Evolutionary conservation across 2,329 filamentous ascomycete genomes (phyloP), one percentile per base, ranked within the genome.

Genomic region (Fusarium longipes): DNA sequence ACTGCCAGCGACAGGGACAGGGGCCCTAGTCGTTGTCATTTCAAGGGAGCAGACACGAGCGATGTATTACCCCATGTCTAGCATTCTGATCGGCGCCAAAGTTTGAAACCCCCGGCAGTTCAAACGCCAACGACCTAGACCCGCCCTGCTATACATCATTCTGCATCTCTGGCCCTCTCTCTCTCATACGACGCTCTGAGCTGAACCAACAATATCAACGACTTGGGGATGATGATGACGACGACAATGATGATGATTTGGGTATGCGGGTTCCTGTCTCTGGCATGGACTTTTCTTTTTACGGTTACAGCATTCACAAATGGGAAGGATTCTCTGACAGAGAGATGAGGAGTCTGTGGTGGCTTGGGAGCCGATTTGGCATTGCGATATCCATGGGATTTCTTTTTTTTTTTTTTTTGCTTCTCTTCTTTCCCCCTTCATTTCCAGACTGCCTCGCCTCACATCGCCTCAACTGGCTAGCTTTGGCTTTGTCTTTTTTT

Each of bases 341-440:
- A 60, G 35, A 59, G 29, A 49, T 51, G 68, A 48, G 51, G 66
- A 71, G 66, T 61, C 56, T 38, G 45, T n/a, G 59, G 64, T 58
- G 48, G 57, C 61, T 63, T 57, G 32, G 44, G 35, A 53, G 38
- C 56, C 32, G 51, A 47, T 66, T 55, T 56, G 66, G 45, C 22
- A 24, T 51, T 65, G 60, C 49, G 55, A 67, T 71, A 60, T 66
- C 66, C 53, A 61, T 61, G 33, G 35, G 56, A 61, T 36, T 40
- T 29, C 63, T 58, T 56, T 35, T 14, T 49, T 29, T 36, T 49
- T 60, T 47, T 47, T 43, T 3, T 8, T 22, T 53, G n/a, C 33
- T 6, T 9, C 11, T 24, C 7, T 36, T 35, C 17, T 33, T 36
- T 44, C 24, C 17, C 44, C n/a, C 17, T 24, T 47, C 15, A 30